Base-by-base conservation (phyloP, 2,329 filamentous ascomycete species). In the Trichoderma aggressivum region DNA sequence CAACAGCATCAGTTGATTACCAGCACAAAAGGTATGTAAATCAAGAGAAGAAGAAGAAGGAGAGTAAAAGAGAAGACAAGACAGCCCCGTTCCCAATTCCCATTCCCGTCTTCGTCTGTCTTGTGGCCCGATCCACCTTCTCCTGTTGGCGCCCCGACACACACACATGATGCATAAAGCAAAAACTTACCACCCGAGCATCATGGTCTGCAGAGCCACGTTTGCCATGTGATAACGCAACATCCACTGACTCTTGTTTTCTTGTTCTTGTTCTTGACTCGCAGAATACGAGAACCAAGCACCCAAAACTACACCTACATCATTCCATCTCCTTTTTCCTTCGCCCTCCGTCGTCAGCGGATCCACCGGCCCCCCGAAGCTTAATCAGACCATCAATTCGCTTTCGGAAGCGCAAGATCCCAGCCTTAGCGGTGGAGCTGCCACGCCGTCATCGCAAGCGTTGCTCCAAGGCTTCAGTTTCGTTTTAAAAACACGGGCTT, bases 381-480 rank as follows among this genome's bases (percentile, higher is more conserved):
- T 67, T 67, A 59, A 67, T 59, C 64, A 67, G 34, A 24, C 64
- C 64, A 67, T 67, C 30, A 18, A 53, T 11, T 58, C 64, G 53
- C 64, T 59, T 59, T n/a, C 55, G 64, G 64, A 67, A 59, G 53
- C 36, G 26, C 24, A 16, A 32, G 53, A n/a, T 47, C 36, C 64
- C 34, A 67, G 64, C 64, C 64, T 59, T 67, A 24, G 53, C 64
- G 53, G 64, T 67, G 64, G 64, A 67, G 64, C 64, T 47, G 50
- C 24, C 32, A 16, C 53, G 12, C 26, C 53, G 53, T 56, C 53
- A 56, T 56, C 53, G 53, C 32, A 24, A 43, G 39, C 39, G n/a
- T 43, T 43, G 1, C 5, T 61, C 58, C 21, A 61, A 24, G 58
- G 58, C 58, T 21, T 60, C 58, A 12, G 14, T 36, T 32, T 32